Conservation (phyloP, 2,329 filamentous ascomycete species). For the Claviceps purpurea region DNA sequence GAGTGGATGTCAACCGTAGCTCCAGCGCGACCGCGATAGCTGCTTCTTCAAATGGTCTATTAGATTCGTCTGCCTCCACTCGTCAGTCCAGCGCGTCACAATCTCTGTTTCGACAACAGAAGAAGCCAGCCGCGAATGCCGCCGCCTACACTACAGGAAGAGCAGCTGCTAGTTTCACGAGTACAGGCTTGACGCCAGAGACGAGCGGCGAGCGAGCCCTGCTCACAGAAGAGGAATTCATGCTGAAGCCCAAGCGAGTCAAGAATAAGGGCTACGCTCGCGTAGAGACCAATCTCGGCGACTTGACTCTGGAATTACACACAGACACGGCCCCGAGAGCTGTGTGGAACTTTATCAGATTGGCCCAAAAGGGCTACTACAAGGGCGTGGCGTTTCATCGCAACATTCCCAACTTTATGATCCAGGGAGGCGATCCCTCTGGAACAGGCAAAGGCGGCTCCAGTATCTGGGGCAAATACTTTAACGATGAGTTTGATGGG, state of each 20-base stretch:
- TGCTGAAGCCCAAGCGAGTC: conserved; percentile 80
- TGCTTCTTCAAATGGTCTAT: conserved; percentile 17
- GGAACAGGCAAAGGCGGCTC: conserved; percentile 83
- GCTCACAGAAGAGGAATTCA: conserved; percentile 88
- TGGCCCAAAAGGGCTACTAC: conserved; percentile 87
- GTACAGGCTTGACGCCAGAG: conserved; percentile 82
- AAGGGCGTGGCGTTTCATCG: conserved; percentile 73
- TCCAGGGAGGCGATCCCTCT: conserved; percentile 89
- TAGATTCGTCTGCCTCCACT: not conserved
- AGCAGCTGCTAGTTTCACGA: conserved; percentile 89
- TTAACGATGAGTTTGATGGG: conserved; percentile 85
- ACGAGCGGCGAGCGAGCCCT: conserved; percentile 78
- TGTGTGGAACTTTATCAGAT: conserved; percentile 90
- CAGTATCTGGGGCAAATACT: conserved; percentile 89
- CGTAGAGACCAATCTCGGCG: conserved; percentile 74
- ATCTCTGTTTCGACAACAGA: conserved; percentile 37
- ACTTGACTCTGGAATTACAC: conserved; percentile 77
- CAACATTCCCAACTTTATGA: conserved; percentile 94
- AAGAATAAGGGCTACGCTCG: conserved; percentile 85
- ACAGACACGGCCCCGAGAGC: conserved; percentile 85
- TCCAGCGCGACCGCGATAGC: conserved; percentile 27
- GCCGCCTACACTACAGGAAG: conserved; percentile 81
- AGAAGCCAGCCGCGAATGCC: conserved; percentile 63
- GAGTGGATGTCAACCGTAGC: conserved; percentile 43
- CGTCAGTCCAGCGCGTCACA: conserved; percentile 13